phyloP scores from a whole-genome alignment of 1,139 yeast genomes.

The Blastobotrys aristatus region DNA sequence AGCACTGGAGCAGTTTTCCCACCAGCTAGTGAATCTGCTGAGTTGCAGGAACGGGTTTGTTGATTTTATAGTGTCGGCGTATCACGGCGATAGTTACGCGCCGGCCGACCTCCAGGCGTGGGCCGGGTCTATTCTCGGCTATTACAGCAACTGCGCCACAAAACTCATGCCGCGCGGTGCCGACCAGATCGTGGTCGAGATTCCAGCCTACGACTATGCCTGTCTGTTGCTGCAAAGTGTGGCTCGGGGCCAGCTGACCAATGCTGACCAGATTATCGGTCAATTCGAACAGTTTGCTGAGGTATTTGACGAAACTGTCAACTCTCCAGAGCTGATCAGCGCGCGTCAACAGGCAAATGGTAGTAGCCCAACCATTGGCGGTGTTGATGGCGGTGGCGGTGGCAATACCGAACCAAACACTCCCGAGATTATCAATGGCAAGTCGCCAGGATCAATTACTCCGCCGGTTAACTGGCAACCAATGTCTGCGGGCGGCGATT shows the following conservation, averaged over 20 bases:
- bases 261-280: neutral
- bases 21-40: neutral
- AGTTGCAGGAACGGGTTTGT: neutral
- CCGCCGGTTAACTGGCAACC: neutral
- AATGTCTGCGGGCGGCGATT: neutral
- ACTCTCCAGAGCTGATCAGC: neutral
- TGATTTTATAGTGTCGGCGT: neutral
- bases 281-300: neutral
- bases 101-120: neutral
- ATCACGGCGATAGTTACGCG: neutral
- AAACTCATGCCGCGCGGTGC: neutral
- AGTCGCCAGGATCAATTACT: neutral
- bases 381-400: neutral
- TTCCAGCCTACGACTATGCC: constrained; percentile 1
- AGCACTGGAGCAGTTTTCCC: neutral
- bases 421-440: neutral
- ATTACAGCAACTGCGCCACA: neutral
- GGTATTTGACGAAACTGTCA: neutral
- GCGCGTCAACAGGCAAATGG: no score
- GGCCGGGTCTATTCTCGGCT: neutral
- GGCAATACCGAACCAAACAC: neutral
- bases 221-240: neutral
- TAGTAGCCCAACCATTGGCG: neutral
- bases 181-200: neutral
- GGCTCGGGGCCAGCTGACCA: neutral